Conservation (phyloP, 2,329 filamentous ascomycete species). For the Diaporthe caulivora region DNA sequence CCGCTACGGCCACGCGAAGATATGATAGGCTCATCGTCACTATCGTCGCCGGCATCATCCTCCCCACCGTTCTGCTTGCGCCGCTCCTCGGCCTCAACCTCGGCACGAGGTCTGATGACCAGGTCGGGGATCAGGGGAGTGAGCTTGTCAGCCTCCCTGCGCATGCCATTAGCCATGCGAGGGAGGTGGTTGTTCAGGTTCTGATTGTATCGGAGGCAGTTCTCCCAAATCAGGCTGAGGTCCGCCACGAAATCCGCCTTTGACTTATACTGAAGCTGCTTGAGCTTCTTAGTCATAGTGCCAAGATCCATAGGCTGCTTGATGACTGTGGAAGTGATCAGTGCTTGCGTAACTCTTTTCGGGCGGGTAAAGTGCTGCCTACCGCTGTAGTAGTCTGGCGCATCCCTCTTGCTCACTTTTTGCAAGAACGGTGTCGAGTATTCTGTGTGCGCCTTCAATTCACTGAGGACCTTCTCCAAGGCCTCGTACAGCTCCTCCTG, state of each 20-base stretch:
- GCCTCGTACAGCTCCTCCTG: constrained; percentile 99
- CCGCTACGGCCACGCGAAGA: constrained; percentile 93
- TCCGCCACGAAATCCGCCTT: constrained; percentile 96
- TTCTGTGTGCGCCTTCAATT: constrained; percentile 96
- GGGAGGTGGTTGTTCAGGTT: constrained; percentile 88
- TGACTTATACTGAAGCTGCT: constrained; percentile 81
- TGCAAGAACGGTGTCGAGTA: constrained; percentile 97
- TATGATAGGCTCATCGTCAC: constrained; percentile 98
- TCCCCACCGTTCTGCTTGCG: constrained; percentile 88
- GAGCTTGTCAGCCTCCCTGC: constrained; percentile 96
- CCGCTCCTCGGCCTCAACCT: constrained; percentile 90
- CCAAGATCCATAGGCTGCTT: constrained; percentile 98
- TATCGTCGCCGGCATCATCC: constrained; percentile 87
- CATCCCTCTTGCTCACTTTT: constrained; percentile 95
- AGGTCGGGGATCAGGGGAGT: constrained; percentile 96
- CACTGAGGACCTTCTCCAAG: constrained; percentile 94
- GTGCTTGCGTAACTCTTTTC: constrained; percentile 39
- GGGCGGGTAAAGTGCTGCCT: constrained; percentile 54
- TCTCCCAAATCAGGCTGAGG: constrained; percentile 95
- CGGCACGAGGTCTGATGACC: constrained; percentile 87
- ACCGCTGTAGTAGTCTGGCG: constrained; percentile 94
- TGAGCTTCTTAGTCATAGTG: constrained; percentile 98
- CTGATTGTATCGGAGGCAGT: constrained; percentile 95
- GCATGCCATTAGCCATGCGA: constrained; percentile 95
- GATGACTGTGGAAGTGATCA: constrained; percentile 72